Evolutionary conservation across 2,329 filamentous ascomycete genomes (phyloP).

Genomic region (Apiospora malaysiana): DNA sequence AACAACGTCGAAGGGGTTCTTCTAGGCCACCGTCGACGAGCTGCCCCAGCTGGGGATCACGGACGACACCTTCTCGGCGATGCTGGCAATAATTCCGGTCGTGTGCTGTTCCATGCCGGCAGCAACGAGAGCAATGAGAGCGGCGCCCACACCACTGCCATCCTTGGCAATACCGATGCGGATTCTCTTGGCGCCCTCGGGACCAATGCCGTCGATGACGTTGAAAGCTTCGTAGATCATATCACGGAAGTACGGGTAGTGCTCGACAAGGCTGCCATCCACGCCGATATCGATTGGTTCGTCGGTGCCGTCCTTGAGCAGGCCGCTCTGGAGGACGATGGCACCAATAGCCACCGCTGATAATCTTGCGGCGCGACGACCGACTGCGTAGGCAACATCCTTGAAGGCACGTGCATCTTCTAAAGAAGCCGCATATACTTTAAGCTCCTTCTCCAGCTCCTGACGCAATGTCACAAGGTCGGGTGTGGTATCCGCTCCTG

Average conservation of each 20-base stretch:
- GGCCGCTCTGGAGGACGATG: conserved; percentile 80
- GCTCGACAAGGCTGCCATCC: conserved; percentile 92
- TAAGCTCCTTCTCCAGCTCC: conserved; percentile 77
- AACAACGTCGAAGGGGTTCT: neutral
- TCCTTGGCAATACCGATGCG: conserved; percentile 97
- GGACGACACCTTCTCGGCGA: conserved; percentile 39
- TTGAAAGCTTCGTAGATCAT: conserved; percentile 85
- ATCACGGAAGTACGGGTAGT: conserved; percentile 90
- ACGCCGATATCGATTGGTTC: conserved; percentile 88
- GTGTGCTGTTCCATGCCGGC: conserved; percentile 64
- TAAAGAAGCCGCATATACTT: conserved; percentile 75
- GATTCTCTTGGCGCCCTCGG: conserved; percentile 80
- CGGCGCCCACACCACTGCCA: conserved; percentile 92
- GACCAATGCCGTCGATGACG: conserved; percentile 78
- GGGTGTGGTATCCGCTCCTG: conserved; percentile 78
- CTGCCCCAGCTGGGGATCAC: conserved; percentile 35
- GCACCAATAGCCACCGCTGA: conserved; percentile 88
- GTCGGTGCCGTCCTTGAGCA: conserved; percentile 67
- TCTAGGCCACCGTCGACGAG: conserved; percentile 33
- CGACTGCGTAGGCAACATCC: conserved; percentile 80
- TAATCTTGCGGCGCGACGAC: conserved; percentile 84
- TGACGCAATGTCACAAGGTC: conserved; percentile 77
- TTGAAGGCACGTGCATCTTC: conserved; percentile 92
- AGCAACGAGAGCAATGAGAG: conserved; percentile 90
- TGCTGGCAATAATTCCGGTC: conserved; percentile 44